Evolutionary conservation across 768 basidiomycete genomes (phyloP).

Genomic region (Trametes sanguinea): DNA sequence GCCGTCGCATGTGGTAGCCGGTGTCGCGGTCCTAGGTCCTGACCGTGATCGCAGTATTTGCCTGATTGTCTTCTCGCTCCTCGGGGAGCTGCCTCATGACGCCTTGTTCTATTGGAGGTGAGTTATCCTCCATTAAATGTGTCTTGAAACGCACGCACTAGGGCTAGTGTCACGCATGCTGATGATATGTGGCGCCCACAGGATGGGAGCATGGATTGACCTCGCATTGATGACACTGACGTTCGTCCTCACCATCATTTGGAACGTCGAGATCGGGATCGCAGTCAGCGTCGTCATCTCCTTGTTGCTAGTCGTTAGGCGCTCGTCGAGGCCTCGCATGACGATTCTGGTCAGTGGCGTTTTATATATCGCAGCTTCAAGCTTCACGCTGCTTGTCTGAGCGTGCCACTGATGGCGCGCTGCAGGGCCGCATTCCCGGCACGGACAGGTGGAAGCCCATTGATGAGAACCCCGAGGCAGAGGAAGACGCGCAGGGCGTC

Average conservation of each 20-base stretch:
- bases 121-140: constrained; percentile 41
- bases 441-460: constrained; percentile 91
- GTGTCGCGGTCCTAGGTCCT: background rate
- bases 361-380: background rate
- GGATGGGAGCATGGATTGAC: constrained; percentile 94
- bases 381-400: background rate
- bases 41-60: constrained; percentile 58
- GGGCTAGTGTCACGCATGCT: background rate
- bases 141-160: background rate
- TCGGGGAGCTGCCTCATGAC: constrained; percentile 87
- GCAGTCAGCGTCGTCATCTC: constrained; percentile 87
- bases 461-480: constrained; percentile 81
- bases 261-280: constrained; percentile 92
- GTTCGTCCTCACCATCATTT: constrained; percentile 83
- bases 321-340: constrained; percentile 88
- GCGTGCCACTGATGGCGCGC: background rate
- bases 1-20: background rate
- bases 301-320: constrained; percentile 84
- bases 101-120: constrained; percentile 83
- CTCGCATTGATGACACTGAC: constrained; percentile 85
- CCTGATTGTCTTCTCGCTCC: constrained; percentile 80
- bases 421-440: constrained; percentile 81
- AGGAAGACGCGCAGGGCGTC: constrained; percentile 78
- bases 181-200: constrained; percentile 29
- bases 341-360: constrained; percentile 70